Evolutionary conservation across 2,329 filamentous ascomycete genomes (phyloP), one percentile per base, ranked within the genome.

Genomic region (Xylariaceae sp.): DNA sequence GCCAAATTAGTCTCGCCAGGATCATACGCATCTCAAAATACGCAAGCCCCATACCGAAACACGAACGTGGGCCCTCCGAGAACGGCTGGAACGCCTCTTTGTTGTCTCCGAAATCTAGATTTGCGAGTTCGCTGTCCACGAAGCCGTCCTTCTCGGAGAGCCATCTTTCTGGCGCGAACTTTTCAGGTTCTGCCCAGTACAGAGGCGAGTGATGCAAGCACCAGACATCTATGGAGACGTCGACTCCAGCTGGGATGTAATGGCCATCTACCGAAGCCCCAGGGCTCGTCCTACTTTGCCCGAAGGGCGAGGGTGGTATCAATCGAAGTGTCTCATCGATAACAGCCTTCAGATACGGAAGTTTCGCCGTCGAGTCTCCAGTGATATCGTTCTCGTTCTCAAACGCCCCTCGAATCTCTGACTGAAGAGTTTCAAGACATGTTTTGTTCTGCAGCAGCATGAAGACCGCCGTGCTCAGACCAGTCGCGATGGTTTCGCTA

Each of bases 81-180:
- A 47, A 47, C 1, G 45, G 45, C 17, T 32, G 45, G 18, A 42
- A 47, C 2, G 45, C 45, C 19, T 35, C 45, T 14, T 42, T 47
- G 12, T 42, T 33, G 14, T 47, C 44, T 30, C 6, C 11, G 33
- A 36, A 36, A 36, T 44, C 3, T 10, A 18, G 12, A n/a, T 44
- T 32, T 48, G 40, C 22, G 7, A 27, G 22, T 27, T 27, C 22
- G 22, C 7, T 27, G 22, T 7, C 22, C 22, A 27, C 22, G 15
- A 48, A 42, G 5, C 39, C n/a, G 31, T 17, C 45, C 31, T 48
- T 39, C 18, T 17, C 35, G 33, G 12, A 12, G 15, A 36, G 33
- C 33, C 33, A 36, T 36, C 33, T 12, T 15, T 36, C 33, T 5
- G 33, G 33, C 10, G 12, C 12, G 33, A 36, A 36, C 9, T 36